A percentile compares a stretch with the other conserved stretches of the same genome.
Evolutionary conservation across 116 monocot genomes (phyloP).

Genomic region (Zostera marina): DNA sequence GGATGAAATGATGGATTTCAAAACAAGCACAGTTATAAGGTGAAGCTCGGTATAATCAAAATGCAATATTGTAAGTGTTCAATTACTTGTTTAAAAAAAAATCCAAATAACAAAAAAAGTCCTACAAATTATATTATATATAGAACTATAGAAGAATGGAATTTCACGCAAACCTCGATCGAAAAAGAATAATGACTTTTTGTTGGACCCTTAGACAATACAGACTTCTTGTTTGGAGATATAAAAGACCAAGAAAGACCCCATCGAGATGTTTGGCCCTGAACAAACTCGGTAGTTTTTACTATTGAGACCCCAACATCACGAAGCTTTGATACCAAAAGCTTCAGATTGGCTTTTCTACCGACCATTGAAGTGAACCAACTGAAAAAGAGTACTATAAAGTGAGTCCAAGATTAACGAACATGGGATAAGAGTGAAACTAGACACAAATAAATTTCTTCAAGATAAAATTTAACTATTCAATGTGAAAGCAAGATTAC

Average conservation of each 20-base stretch:
- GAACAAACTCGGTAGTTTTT: conserved; percentile 93
- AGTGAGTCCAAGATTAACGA: background rate
- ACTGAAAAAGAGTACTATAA: conserved; percentile 21
- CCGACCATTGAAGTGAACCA: conserved; percentile 99
- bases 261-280: conserved; percentile 89
- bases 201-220: conserved; percentile 17
- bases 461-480: no score
- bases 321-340: conserved; percentile 60
- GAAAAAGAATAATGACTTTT: conserved; percentile 52
- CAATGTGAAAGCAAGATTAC: conserved; percentile 10
- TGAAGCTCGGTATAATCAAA: background rate
- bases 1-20: background rate
- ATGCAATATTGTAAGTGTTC: no score
- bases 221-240: conserved; percentile 37
- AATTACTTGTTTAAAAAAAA: no score
- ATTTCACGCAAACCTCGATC: conserved; percentile 40
- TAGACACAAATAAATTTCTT: background rate
- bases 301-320: conserved; percentile 60
- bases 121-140: no score
- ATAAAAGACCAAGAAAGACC: conserved; percentile 95
- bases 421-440: background rate
- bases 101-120: no score
- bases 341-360: conserved; percentile 66
- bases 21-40: background rate
- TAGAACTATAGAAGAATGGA: background rate